Base-by-base conservation (phyloP, 768 basidiomycete genomes). In the Amanita thiersii region DNA sequence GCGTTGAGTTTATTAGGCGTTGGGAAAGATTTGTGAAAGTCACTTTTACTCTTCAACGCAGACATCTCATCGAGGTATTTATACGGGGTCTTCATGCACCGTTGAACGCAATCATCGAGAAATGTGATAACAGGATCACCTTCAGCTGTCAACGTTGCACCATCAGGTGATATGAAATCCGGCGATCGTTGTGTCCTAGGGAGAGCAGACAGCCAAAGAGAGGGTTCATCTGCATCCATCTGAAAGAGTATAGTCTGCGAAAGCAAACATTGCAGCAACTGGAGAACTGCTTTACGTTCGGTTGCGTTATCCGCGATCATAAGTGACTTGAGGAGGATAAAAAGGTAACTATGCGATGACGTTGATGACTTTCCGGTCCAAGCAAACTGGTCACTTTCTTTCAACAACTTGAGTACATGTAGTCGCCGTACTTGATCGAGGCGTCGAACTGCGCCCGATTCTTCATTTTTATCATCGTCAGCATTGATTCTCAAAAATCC, bases 81-180 rank as follows among this genome's bases (percentile, higher is more conserved):
- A 56, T 91, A 86, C 0, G 90, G 87, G 2, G 82, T 84, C 58
- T 85, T 89, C 48, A 82, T 55, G 50, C 83, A 91, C 12, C 87
- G 71, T 44, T 84, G 81, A 2, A 86, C 69, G 53, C 90, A 94
- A 38, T 92, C 89, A 48, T 97, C 93, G 8, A 96, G 51, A 62
- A 96, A 91, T 0, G 59, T 44, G 12, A 84, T 62, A 19, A 81
- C 73, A 31, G 68, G 65, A 4, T 70, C 68, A 8, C 65, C 63
- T 60, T 84, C 85, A 33, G 75, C 75, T 1, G 63, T 66, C 15
- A 83, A 62, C 4, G 64, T 55, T 0, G 70, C 60, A 3, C 69
- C 73, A 44, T 83, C 77, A 1, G 75, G 75, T 2, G 73, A 59
- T 45, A 68, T 56, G 1, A 65, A 60, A 19, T 59, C 55, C 10